These are phyloP conservation scores for Fusarium poae DNA, from an alignment of 2,329 filamentous ascomycete genomes.

Conservation along the genomic window DNA sequence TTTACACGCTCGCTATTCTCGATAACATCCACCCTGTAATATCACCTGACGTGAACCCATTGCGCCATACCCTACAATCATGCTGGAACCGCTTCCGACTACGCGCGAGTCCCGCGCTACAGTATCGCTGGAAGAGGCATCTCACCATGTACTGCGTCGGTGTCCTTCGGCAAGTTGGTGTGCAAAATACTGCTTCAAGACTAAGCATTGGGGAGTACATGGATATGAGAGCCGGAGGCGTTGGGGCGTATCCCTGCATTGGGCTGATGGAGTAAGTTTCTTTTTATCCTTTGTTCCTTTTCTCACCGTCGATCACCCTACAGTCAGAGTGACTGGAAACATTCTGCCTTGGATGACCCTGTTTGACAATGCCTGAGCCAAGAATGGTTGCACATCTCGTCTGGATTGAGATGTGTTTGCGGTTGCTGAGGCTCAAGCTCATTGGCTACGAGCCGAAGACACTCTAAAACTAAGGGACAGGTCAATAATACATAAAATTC, in stretches of 20 bases:
- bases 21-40: constrained; percentile 21
- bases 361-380: neutral
- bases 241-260: constrained; percentile 28
- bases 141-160: constrained; percentile 26
- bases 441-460: neutral
- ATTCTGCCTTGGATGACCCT: neutral
- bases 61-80: constrained; percentile 25
- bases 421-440: neutral
- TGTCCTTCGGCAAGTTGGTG: constrained; percentile 22
- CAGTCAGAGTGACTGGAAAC: neutral
- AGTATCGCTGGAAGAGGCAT: constrained; percentile 29
- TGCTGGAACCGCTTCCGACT: constrained; percentile 26
- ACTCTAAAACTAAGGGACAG: neutral
- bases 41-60: constrained; percentile 10
- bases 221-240: constrained; percentile 27
- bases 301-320: too few relatives aligned
- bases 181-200: constrained; percentile 8
- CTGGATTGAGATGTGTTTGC: neutral
- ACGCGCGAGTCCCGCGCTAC: constrained; percentile 13
- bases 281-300: neutral
- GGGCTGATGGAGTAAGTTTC: too few relatives aligned
- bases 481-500: neutral
- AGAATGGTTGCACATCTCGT: neutral
- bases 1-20: constrained; percentile 23
- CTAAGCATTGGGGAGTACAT: constrained; percentile 18